phyloP scores from a whole-genome alignment of 257 asterid species.

The Gentiana macrophylla region DNA sequence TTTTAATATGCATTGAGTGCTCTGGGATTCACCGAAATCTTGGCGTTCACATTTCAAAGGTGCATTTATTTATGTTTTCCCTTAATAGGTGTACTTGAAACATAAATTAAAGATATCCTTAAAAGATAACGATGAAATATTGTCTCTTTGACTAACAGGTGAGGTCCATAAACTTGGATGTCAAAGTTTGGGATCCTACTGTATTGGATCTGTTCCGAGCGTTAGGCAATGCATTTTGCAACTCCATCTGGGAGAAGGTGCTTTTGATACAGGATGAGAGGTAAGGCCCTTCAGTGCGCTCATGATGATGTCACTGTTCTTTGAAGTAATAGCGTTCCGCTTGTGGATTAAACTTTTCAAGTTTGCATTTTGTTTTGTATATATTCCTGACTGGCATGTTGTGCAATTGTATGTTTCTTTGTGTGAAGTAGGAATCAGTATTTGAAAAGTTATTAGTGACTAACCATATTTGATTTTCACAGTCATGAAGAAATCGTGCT shows the following conservation, averaged over 20 bases:
- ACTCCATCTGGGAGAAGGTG: constrained; percentile 90
- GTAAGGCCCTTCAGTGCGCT: constrained; percentile 35
- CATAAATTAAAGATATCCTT: neutral
- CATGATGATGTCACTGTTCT: neutral
- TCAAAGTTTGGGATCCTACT: constrained; percentile 91
- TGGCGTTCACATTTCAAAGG: constrained; percentile 99
- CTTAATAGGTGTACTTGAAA: too few relatives aligned
- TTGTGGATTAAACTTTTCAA: too few relatives aligned
- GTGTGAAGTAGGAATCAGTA: neutral
- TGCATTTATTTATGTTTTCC: constrained; percentile 11
- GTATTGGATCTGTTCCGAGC: constrained; percentile 68
- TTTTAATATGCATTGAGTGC: constrained; percentile 94
- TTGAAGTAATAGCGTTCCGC: too few relatives aligned
- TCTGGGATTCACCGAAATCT: constrained; percentile 98
- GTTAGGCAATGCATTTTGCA: constrained; percentile 76
- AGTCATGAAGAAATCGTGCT: constrained; percentile 1
- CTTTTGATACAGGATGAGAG: constrained; percentile 42
- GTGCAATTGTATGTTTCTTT: neutral
- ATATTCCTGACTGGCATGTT: too few relatives aligned
- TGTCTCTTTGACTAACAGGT: constrained; percentile 44
- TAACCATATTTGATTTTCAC: neutral
- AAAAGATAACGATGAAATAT: constrained; percentile 4
- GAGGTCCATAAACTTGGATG: constrained; percentile 85
- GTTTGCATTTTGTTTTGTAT: too few relatives aligned
- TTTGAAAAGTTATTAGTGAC: neutral